phyloP scores from a whole-genome alignment of 495 filamentous ascomycete species.

The Podospora bellae-mahoneyi region DNA sequence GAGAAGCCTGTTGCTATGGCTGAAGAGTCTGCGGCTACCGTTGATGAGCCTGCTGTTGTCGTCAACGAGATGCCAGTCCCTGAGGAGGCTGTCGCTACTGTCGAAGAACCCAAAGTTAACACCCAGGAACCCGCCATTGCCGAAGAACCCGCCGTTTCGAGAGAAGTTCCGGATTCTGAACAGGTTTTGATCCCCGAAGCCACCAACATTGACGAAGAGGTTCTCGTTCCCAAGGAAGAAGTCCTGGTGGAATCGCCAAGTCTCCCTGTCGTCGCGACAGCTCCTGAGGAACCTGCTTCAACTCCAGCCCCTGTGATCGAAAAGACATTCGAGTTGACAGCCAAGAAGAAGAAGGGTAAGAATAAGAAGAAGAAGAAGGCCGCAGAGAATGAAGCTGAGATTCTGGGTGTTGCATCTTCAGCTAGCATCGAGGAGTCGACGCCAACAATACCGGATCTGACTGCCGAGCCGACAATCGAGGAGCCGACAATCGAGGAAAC shows the following conservation, averaged over 20 bases:
- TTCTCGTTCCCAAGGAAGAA: not conserved
- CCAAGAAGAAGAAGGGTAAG: not conserved
- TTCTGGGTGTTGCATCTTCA: not conserved
- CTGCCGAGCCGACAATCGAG: not conserved
- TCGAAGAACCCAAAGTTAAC: not conserved
- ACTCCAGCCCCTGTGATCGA: not conserved
- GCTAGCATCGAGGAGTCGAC: not conserved
- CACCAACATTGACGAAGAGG: not conserved
- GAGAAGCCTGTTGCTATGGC: not conserved
- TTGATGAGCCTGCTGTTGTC: slow-evolving; percentile 4
- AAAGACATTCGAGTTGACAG: not conserved
- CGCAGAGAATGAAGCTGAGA: not conserved
- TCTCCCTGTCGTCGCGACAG: not conserved
- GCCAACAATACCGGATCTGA: not conserved
- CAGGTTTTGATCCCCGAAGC: too few species aligned
- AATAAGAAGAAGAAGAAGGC: not conserved
- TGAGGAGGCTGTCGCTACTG: not conserved
- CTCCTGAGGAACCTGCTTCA: too few species aligned
- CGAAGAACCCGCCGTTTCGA: not conserved
- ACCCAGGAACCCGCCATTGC: not conserved
- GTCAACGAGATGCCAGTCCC: not conserved
- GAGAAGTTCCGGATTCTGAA: not conserved
- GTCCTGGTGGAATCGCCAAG: not conserved
- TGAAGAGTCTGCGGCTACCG: not conserved
- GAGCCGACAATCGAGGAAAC: not conserved